phyloP scores from a whole-genome alignment of 768 basidiomycete species.

The Serendipita indica region DNA sequence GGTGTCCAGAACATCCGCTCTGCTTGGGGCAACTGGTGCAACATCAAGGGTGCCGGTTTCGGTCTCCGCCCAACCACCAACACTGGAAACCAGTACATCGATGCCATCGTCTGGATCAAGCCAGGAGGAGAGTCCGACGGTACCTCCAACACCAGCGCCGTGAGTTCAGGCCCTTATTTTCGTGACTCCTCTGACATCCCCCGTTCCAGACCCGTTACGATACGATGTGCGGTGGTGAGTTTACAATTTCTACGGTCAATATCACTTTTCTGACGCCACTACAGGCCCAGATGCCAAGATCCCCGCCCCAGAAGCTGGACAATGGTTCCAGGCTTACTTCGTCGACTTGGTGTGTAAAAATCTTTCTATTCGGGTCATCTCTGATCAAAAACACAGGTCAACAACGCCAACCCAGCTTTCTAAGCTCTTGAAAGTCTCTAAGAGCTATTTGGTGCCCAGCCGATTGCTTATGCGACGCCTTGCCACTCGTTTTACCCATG shows the following conservation, averaged over 20 bases:
- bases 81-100: constrained; percentile 40
- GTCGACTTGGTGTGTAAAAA: no score
- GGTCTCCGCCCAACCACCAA: constrained; percentile 42
- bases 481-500: not conserved
- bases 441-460: no score
- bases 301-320: constrained; percentile 47
- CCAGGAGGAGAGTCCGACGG: constrained; percentile 56
- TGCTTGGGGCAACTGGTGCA: constrained; percentile 56
- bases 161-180: no score
- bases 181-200: constrained; percentile 34
- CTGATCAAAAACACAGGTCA: no score
- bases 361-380: no score
- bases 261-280: no score
- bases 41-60: constrained; percentile 49
- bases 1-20: constrained; percentile 47
- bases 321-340: constrained; percentile 60
- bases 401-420: constrained; percentile 37
- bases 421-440: constrained; percentile 6
- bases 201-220: constrained; percentile 28
- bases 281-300: constrained; percentile 32
- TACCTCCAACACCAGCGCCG: constrained; percentile 39
- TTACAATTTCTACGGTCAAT: not conserved
- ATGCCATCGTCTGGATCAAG: constrained; percentile 52
- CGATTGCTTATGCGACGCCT: no score
- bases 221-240: not conserved